phyloP scores from a whole-genome alignment of 345 rosid species.

The Heritiera littoralis region DNA sequence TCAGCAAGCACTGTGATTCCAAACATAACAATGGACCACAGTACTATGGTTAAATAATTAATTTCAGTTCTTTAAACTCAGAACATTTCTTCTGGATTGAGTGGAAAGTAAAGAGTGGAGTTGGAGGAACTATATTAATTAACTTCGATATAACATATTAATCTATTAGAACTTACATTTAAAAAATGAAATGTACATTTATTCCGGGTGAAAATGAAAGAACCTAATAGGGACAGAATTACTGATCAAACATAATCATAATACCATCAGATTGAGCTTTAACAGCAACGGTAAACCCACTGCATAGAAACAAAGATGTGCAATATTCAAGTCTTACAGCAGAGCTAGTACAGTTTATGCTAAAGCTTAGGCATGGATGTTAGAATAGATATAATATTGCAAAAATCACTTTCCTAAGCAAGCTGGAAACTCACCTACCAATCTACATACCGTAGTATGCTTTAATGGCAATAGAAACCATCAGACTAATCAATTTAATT shows the following conservation, averaged over 20 bases:
- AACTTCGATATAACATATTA: neutral
- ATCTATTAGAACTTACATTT: neutral
- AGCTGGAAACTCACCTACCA: neutral
- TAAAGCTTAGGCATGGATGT: constrained; percentile 1
- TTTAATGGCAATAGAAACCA: neutral
- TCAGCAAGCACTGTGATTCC: neutral
- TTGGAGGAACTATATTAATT: neutral
- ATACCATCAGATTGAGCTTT: neutral
- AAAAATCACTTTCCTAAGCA: constrained; percentile 8
- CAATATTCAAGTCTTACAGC: neutral
- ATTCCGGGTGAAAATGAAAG: neutral
- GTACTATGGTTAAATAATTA: neutral
- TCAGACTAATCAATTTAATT: neutral
- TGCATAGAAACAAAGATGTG: neutral
- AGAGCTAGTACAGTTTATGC: neutral
- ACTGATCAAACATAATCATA: neutral
- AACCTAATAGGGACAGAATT: neutral
- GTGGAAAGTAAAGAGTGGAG: neutral
- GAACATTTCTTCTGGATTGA: too few species aligned
- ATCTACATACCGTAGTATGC: neutral
- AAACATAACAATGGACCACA: neutral
- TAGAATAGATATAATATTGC: neutral
- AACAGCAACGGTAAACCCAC: neutral
- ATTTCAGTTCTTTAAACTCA: neutral
- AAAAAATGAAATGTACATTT: neutral